Base-by-base conservation (phyloP, 164 flowering plant species). In the Houttuynia cordata region DNA sequence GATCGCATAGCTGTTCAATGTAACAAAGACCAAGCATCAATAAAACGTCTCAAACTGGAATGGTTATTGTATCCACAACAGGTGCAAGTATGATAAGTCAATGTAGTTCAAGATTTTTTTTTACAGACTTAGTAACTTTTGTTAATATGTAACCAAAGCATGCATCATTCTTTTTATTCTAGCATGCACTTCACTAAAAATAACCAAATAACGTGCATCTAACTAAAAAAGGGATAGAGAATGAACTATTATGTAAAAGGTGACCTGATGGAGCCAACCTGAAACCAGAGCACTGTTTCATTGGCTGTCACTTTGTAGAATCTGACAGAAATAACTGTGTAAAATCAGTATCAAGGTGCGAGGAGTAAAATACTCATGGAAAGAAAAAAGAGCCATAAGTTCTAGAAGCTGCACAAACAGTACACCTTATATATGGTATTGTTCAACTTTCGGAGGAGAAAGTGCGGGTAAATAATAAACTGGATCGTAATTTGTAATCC, bases 181-280 rank as follows among this genome's bases (percentile, higher is more conserved):
- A 21, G 10, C n/a, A 24, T 6, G 56, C 24, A 53, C 23, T n/a
- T 3, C 14, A 53, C 23, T 20, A 53, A 8, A 9, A 24, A 8
- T 23, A 23, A 14, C 15, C 19, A 65, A 23, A 41, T 41, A 10
- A 21, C 19, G 18, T 20, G 58, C 0, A 61, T n/a, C 61, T 61
- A 58, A 54, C 19, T 37, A 34, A 55, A 56, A 3, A 7, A 17
- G 15, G 2, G 24, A 49, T 62, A 56, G 30, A 61, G 45, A 69
- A 70, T 69, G 71, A 68, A 61, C 40, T 18, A 76, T 17, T 45
- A 45, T 17, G 49, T 45, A 45, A 70, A 69, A 62, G 67, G 85
- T 80, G 69, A 83, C 90, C 91, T 83, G 87, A 74, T 82, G 73
- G 72, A 78, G 87, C 91, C 78, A 88, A 91, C 98, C 98, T 91